Percentiles rank a stretch among this genome's conserved stretches.
Conservation (phyloP, 441 rosid species). For the Rhodomyrtus psidioides region DNA sequence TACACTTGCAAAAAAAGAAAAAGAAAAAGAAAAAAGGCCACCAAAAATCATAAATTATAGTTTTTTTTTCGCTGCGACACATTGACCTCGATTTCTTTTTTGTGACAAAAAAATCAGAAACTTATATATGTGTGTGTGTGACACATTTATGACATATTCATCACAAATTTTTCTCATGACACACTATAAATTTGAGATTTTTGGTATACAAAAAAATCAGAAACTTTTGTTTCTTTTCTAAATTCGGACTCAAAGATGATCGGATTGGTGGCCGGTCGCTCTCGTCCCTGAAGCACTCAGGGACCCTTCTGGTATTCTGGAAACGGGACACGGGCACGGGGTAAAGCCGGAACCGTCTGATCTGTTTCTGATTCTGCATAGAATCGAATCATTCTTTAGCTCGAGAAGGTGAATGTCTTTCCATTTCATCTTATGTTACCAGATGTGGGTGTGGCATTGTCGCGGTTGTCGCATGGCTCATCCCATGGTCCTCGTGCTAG, state of each 20-base stretch:
- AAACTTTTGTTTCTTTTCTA: background rate
- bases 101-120: too few relatives aligned
- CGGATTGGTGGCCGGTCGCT: background rate
- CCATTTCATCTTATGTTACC: background rate
- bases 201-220: too few relatives aligned
- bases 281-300: background rate
- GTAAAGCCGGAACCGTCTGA: background rate
- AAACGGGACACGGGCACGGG: background rate
- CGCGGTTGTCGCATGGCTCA: background rate
- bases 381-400: background rate
- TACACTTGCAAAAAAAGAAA: too few relatives aligned
- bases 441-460: background rate
- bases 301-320: too few relatives aligned
- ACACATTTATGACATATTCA: too few relatives aligned
- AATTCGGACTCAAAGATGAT: background rate
- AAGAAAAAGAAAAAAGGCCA: too few relatives aligned
- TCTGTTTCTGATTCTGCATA: background rate
- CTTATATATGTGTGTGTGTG: too few relatives aligned
- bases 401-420: background rate
- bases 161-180: too few relatives aligned
- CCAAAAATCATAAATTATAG: too few relatives aligned
- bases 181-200: too few relatives aligned
- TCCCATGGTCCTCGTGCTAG: background rate
- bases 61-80: too few relatives aligned
- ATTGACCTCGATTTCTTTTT: too few relatives aligned